Evolutionary conservation across 805 yeast species (phyloP), one percentile per base, ranked within the genome.

Genomic region (Metschnikowia baotianmanensis): DNA sequence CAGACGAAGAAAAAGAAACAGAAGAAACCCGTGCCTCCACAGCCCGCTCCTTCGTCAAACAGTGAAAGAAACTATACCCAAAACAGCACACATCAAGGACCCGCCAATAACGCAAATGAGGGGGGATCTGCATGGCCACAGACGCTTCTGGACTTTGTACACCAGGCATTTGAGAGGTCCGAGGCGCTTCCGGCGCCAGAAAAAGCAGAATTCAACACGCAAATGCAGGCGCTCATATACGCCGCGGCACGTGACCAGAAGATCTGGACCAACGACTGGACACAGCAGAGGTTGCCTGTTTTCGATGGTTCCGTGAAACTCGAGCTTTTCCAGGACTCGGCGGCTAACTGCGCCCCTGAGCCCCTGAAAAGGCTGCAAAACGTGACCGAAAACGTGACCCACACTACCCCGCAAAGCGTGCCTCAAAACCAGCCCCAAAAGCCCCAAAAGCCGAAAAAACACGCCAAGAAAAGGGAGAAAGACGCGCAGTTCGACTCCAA

Each of bases 181-280:
- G 43, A 41, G 13, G 51, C 60, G 6, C 58, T 73, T 11, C 59
- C 61, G 34, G 65, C 70, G 4, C 43, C 43, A 6, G 55, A 58
- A 2, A 72, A 68, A 48, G 54, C 57, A 6, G 48, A 53, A 25
- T 71, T 81, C 52, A 77, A 78, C 46, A 42, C 50, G 7, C 80
- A 82, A 52, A 58, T 83, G 36, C 78, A 72, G 50, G 46, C 56
- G 9, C 51, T 80, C 25, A 66, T 83, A 20, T 69, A 75, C 38
- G 47, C 58, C 38, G 85, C 86, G 0, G 67, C 72, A 13, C 59
- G 61, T 2, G 61, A 66, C 34, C 61, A 63, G 17, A 68, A 67
- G 29, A 50, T 82, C 3, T 67, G 72, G 62, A 47, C 58, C 1
- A 79, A 76, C 46, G 72, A 79, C 44, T 83, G 89, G 89, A 55